A percentile compares a stretch with the other conserved stretches of the same genome.
These are phyloP conservation scores for Narthecium ossifragum DNA, from an alignment of 106 monocot species.

Conservation along the genomic window DNA sequence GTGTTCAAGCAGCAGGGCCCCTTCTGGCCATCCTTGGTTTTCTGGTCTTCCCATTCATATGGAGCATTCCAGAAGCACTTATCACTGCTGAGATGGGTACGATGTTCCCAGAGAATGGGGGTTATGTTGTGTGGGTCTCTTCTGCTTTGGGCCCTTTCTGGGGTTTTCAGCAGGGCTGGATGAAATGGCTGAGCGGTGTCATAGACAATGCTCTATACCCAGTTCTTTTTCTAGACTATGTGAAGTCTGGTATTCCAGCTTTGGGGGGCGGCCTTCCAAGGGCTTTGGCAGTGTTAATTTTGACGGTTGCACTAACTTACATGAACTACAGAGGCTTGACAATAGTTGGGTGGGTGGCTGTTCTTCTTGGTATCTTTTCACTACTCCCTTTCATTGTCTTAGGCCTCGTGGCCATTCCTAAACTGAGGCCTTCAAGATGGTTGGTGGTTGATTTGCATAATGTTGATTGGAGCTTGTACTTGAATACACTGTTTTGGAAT, in stretches of 20 bases:
- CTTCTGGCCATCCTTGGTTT: constrained; percentile 58
- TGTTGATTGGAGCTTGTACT: constrained; percentile 51
- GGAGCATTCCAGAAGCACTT: constrained; percentile 80
- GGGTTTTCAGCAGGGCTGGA: constrained; percentile 82
- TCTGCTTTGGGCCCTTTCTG: constrained; percentile 57
- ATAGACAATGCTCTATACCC: constrained; percentile 81
- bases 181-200: constrained; percentile 80
- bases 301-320: constrained; percentile 49
- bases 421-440: constrained; percentile 43
- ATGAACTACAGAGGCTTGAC: constrained; percentile 66
- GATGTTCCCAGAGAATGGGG: constrained; percentile 76
- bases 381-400: constrained; percentile 52
- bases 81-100: constrained; percentile 71
- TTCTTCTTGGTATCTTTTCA: constrained; percentile 52
- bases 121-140: constrained; percentile 74
- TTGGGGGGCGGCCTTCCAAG: constrained; percentile 40
- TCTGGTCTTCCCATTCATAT: constrained; percentile 59
- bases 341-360: constrained; percentile 67
- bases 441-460: constrained; percentile 17
- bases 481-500: constrained; percentile 81
- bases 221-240: constrained; percentile 62
- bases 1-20: constrained; percentile 60
- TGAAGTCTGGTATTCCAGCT: constrained; percentile 50
- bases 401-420: constrained; percentile 48
- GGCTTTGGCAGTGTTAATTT: constrained; percentile 24